Evolutionary conservation across 2,329 filamentous ascomycete genomes (phyloP), one percentile per base, ranked within the genome.

Genomic region (Monilinia vaccinii-corymbosi): DNA sequence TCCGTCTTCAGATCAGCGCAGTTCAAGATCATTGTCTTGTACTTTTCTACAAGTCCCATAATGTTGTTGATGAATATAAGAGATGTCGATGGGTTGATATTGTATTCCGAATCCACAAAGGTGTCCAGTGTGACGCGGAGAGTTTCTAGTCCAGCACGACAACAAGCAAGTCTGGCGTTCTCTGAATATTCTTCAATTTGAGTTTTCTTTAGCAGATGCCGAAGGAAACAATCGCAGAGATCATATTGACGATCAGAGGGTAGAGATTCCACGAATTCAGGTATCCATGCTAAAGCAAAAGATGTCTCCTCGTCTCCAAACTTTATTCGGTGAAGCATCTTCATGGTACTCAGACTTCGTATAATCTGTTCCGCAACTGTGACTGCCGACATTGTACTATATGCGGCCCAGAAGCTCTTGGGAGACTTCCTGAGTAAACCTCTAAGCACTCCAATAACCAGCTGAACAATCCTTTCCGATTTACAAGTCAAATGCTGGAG

Each of bases 281-380:
- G 79, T 36, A 94, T 83, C 91, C 92, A 97, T 25, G 83, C 83
- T 10, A 91, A 83, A 60, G 90, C 83, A 0, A 81, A 78, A 58
- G 78, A 77, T 4, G 81, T 71, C n/a, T 80, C 79, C 47, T 80
- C 77, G 9, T 77, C 73, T 4, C 77, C 77, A 62, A 80, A 76
- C 66, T 79, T 77, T 34, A 86, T 85, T 63, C 85, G 82, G 10
- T 76, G 73, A 14, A 92, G 78, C 8, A 89, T 71, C n/a, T 75
- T 74, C 38, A 79, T 79, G 67, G 89, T 84, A 4, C 82, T 79
- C 9, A 86, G 85, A 63, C 88, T 91, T 61, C 81, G 83, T 67
- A 94, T 89, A 47, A 96, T 82, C 64, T 91, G 82, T 70, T 97
- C 91, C n/a, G 91, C 84, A 51, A 97, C 84, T 38, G 87, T 84